Percentiles rank a stretch among this genome's conserved stretches.
phyloP scores from a whole-genome alignment of 371 early-diverging fungal species.

The Batkoa obscura region DNA sequence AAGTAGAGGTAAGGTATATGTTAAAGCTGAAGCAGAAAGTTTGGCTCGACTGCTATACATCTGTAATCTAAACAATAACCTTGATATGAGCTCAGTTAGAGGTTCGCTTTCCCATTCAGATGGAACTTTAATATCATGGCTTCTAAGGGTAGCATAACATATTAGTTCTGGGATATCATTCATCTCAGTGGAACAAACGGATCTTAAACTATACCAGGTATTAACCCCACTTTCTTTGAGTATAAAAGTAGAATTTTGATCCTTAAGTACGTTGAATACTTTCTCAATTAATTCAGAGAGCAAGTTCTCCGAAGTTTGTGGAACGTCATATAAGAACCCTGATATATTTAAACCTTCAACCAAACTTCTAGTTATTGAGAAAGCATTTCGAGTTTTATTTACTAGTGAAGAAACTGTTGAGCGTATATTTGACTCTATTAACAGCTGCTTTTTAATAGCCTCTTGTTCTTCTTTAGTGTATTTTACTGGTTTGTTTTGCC shows the following conservation, averaged over 20 bases:
- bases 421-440: constrained; percentile 57
- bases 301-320: constrained; percentile 19
- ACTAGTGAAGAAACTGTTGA: constrained; percentile 24
- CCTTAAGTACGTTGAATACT: constrained; percentile 23
- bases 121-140: constrained; percentile 22
- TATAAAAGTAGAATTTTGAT: constrained; percentile 26
- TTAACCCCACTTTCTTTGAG: constrained; percentile 32
- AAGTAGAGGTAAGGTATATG: constrained; percentile 66
- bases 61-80: constrained; percentile 57
- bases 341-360: constrained; percentile 39
- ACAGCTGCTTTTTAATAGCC: constrained; percentile 45
- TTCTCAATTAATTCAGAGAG: constrained; percentile 23
- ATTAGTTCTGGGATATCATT: constrained; percentile 1
- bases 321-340: constrained; percentile 39
- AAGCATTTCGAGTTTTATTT: neutral
- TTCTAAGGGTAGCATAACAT: constrained; percentile 7
- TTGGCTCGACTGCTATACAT: constrained; percentile 36
- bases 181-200: neutral
- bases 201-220: constrained; percentile 28
- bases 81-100: constrained; percentile 33
- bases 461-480: constrained; percentile 67
- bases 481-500: constrained; percentile 20
- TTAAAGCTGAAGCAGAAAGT: constrained; percentile 49
- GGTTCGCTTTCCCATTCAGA: constrained; percentile 48
- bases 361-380: constrained; percentile 10